Evolutionary conservation across 176 grass and related monocot genomes (phyloP).

Genomic region (Oryza australiensis): DNA sequence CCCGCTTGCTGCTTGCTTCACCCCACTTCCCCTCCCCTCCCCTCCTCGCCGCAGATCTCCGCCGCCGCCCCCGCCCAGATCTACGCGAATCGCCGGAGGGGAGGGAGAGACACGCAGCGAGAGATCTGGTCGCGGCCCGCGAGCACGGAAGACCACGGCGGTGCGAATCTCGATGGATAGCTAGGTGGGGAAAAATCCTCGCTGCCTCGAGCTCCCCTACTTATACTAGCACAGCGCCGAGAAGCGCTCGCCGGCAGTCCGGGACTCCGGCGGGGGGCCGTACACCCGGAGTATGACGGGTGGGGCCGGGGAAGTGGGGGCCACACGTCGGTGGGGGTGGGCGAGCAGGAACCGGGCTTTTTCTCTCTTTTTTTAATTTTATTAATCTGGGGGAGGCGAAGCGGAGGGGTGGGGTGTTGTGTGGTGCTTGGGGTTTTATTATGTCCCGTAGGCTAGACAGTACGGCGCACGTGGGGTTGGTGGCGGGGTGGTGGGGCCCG

Average conservation of each 20-base stretch:
- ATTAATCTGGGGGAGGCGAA: background rate
- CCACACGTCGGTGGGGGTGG: background rate
- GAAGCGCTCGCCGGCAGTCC: conserved; percentile 18
- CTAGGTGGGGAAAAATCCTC: background rate
- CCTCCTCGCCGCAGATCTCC: background rate
- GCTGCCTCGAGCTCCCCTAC: background rate
- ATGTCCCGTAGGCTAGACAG: too few relatives aligned
- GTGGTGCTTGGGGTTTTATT: too few relatives aligned
- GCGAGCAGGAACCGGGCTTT: background rate
- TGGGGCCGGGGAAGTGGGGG: background rate
- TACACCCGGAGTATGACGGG: background rate
- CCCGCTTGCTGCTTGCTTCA: background rate
- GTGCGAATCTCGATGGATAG: conserved; percentile 42
- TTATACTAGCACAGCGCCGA: background rate
- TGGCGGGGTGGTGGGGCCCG: conserved; percentile 4
- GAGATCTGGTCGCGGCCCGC: conserved; percentile 35
- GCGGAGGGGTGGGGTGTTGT: background rate
- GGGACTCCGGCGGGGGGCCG: background rate
- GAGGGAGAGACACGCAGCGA: conserved; percentile 2
- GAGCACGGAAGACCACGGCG: conserved; percentile 9
- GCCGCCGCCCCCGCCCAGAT: conserved; percentile 34
- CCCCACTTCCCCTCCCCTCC: background rate
- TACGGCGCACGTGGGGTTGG: conserved; percentile 43
- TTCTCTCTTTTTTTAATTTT: background rate
- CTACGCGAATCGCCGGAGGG: conserved; percentile 37